Base-by-base conservation (phyloP, 2,329 filamentous ascomycete genomes). In the Fusarium sp. region DNA sequence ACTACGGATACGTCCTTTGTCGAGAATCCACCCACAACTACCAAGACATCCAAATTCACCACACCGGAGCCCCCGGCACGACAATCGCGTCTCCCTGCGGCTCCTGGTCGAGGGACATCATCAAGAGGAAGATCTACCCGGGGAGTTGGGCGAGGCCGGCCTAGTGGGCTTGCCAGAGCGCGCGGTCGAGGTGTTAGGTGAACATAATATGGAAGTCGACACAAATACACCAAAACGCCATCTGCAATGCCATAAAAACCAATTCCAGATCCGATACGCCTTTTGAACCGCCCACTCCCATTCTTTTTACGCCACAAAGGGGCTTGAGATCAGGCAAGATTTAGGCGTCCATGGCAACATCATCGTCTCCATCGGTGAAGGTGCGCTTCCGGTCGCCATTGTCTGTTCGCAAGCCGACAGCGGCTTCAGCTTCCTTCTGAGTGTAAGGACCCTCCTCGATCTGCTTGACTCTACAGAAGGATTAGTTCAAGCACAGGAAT, bases 1-100 rank as follows among this genome's bases (percentile, higher is more conserved):
- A 97, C 95, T 24, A 97, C 93, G 13, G 94, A 97, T 76, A 97
- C 92, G 7, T 93, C 93, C 2, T 98, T 97, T 76, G 89, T 97
- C 58, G 94, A 97, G 34, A 93, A 97, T 74, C 95, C 94, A 9
- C 80, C 86, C 3, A 81, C 82, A n/a, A 81, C 86, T 15, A 84
- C 84, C 24, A 88, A 84, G 72, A 78, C 84, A 18, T 79, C 85
- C 26, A 86, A 82, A 64, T 84, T 83, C 67, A 77, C 80, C 28
- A 82, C 80, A 8, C 78, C 85, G 8, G 82, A 76, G 57, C 45
- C 72, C 31, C 54, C 53, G 15, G 48, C 46, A 39, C 83, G 80
- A 46, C 81, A 83, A 61, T 86, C 86, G 10, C 84, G 84, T 42
- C 76, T 86, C 9, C 83, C 85, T 7, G 79, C 80, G 18, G 80